Evolutionary conservation across 208 protist genomes (phyloP), one percentile per base, ranked within the genome.

Genomic region (Wallacemonas sp.): DNA sequence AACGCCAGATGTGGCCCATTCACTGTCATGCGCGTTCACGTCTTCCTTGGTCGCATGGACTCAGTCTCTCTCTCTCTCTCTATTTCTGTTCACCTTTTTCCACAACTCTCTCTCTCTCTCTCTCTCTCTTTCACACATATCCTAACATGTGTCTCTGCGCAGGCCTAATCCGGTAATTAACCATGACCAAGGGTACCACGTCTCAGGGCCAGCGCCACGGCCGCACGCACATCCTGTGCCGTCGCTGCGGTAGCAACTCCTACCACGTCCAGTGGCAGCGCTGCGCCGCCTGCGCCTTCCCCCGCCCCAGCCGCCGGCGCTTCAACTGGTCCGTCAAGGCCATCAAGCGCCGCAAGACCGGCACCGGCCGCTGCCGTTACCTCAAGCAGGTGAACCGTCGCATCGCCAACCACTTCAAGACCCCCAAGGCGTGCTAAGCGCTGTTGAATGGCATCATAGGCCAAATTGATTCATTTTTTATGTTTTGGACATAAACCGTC

Each of bases 231-330:
- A 98, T 93, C 65, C 77, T 98, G 61, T 99, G 99, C 94, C 81
- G 89, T 65, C 92, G 99, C 77, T 99, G 99, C 83, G 98, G 98
- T 52, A 75, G 84, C 52, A 89, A 97, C 67, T 85, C 98, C 12
- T 99, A 97, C 85, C 98, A 99, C 85, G 89, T 98, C 55, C 97
- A 99, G 92, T 99, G 99, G 94, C 82, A 95, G 77, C 89, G 77
- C 29, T 99, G 99, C 87, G 90, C 93, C 72, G 94, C 98, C 55
- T 99, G 99, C 86, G 98, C 91, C 57, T 99, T 97, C 91, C 99
- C 99, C 46, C 83, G 92, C 42, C 74, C 98, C 31, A 96, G 95
- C 71, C 94, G 97, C 74, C 89, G 99, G 71, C 94, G 89, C 89
- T 98, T 95, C 88, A 98, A 98, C 88, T 99, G 98, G 98, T 89